Conservation (phyloP, 306 rosid genomes). For the Psophocarpus tetragonolobus region DNA sequence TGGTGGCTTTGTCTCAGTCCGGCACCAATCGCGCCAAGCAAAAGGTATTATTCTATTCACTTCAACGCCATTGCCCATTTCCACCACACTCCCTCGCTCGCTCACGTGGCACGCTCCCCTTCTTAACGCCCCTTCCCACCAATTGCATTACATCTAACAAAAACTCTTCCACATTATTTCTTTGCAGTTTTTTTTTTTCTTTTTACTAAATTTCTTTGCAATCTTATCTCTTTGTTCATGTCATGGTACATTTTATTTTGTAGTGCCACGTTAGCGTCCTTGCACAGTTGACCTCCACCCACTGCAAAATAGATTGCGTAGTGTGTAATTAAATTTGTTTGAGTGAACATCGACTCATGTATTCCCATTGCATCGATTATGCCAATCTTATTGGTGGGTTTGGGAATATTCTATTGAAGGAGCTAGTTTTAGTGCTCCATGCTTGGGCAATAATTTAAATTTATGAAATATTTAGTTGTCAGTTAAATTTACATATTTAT, state of each 20-base stretch:
- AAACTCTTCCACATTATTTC: too few relatives aligned
- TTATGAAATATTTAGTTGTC: not conserved
- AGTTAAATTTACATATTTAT: not conserved
- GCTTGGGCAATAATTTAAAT: constrained; percentile 9
- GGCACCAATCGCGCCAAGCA: constrained; percentile 98
- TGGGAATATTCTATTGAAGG: constrained; percentile 15
- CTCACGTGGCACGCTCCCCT: not conserved
- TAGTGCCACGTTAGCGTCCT: constrained; percentile 33
- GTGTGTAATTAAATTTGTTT: constrained; percentile 3
- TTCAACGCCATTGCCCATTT: constrained; percentile 13
- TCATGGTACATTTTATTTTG: too few relatives aligned
- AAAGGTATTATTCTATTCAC: constrained; percentile 51
- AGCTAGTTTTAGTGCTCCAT: not conserved
- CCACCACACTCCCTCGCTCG: constrained; percentile 14
- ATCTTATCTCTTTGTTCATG: too few relatives aligned
- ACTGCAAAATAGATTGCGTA: constrained; percentile 5
- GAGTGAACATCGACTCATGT: not conserved
- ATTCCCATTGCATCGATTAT: not conserved
- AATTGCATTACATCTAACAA: too few relatives aligned
- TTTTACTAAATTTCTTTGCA: too few relatives aligned
- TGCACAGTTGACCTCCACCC: constrained; percentile 22
- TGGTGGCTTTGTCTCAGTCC: constrained; percentile 83
- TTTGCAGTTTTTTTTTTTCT: too few relatives aligned
- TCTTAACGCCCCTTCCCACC: too few relatives aligned
- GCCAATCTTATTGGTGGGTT: constrained; percentile 21